Evolutionary conservation across 768 basidiomycete genomes (phyloP), one percentile per base, ranked within the genome.

Genomic region (Hericium rajendrae): DNA sequence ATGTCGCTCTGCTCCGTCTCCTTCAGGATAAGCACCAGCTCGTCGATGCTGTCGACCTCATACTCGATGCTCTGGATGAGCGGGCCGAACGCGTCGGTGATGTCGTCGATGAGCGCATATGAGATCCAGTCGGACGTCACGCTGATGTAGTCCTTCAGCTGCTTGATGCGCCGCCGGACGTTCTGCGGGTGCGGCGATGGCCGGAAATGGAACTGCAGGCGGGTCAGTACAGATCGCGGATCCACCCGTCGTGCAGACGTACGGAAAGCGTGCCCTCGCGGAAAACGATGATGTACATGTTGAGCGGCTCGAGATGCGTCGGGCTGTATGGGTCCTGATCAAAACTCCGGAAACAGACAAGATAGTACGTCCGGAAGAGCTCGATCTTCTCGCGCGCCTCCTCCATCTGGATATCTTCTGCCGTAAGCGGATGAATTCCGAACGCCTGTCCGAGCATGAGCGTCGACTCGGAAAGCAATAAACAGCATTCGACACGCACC

Each of bases 71-170:
- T 85, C 71, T 98, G 97, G 65, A 99, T 98, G 57, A 99, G 81
- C 4, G 97, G 97, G 13, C 97, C 97, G 69, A 99, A 99, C 9
- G 94, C 95, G 68, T 99, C 97, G 51, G 97, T 98, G 70, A 99
- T 98, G 72, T 99, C 97, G 73, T 99, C 97, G 67, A 99, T 99
- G 59, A 99, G 82, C 10, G 97, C 97, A 65, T 99, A 99, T 4
- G 94, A 97, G 62, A 99, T 99, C 97, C 97, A 99, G 74, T 99
- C 97, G 3, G 94, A 95, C 9, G 97, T 98, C 66, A 98, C 97
- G 61, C 81, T 88, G 70, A 99, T 98, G 73, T 98, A 98, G 76
- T 99, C 97, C 69, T 94, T 97, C 61, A 99, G 88, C 68, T 98
- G 97, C 72, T 97, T 98, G 67, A 99, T 99, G 43, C 97, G 89